Percentiles rank a stretch among this genome's conserved stretches.
Evolutionary conservation across 176 grass and related monocot genomes (phyloP).

Genomic region (Lolium perenne): DNA sequence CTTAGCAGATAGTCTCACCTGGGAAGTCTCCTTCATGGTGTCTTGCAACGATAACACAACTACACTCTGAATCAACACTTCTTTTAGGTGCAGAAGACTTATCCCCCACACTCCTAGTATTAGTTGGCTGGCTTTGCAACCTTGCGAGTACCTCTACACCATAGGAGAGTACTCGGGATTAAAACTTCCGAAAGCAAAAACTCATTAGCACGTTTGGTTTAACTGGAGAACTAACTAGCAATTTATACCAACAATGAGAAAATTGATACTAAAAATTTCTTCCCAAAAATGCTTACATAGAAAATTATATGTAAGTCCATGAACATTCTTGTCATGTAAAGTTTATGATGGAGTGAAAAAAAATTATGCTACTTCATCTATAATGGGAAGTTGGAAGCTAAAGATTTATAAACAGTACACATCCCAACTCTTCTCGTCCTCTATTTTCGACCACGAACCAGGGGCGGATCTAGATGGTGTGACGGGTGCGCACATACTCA

Average conservation of each 20-base stretch:
- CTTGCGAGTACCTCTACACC: background rate
- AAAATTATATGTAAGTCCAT: background rate
- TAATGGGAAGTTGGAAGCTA: slow-evolving; percentile 3
- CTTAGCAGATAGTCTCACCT: slow-evolving; percentile 27
- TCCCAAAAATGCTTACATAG: background rate
- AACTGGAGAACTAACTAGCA: background rate
- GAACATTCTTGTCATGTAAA: background rate
- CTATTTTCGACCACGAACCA: background rate
- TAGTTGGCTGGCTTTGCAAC: background rate
- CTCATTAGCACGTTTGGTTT: background rate
- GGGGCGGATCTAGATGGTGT: background rate
- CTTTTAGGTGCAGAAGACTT: background rate
- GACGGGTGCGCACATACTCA: background rate
- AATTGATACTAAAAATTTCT: background rate
- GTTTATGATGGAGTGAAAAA: background rate
- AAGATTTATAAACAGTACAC: background rate
- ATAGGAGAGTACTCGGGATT: background rate
- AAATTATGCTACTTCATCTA: background rate
- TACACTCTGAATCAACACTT: background rate
- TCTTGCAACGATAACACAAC: background rate
- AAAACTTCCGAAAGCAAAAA: slow-evolving; percentile 19
- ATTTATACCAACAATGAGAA: background rate
- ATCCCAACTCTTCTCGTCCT: background rate
- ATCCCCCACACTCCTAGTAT: background rate
- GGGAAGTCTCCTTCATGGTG: slow-evolving; percentile 39